Base-by-base conservation (phyloP, 2,329 filamentous ascomycete species). In the Fusarium continuum region DNA sequence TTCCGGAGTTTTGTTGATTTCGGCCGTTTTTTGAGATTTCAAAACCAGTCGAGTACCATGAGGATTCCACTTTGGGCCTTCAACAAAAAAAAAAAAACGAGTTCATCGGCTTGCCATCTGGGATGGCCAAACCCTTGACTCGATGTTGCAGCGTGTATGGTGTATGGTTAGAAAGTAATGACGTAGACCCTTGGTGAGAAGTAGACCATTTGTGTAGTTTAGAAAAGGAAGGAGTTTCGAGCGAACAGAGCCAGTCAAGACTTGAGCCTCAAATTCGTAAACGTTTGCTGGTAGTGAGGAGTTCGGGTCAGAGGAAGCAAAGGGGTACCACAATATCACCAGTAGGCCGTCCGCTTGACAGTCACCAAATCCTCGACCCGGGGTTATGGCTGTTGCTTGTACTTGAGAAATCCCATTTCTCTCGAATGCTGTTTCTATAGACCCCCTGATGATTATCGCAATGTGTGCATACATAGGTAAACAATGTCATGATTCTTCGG, bases 71-170 rank as follows among this genome's bases (percentile, higher is more conserved):
- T 55, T 58, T 7, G 45, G 51, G 19, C 55, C 6, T 3, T 67
- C 43, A 41, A 55, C 55, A 57, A 77, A 83, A 68, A 83, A 83
- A 55, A 55, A 57, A 77, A 83, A 68, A 83, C 82, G 14, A 80
- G 69, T 51, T 83, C 80, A 58, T 83, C 81, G 0, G 79, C 79
- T 55, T 83, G 81, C 81, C 81, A 83, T 40, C 81, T 71, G 1
- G 78, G 77, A 9, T 61, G 70, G 59, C 83, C 77, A 64, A 76
- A 83, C 22, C 82, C 79, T 26, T 63, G 38, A 0, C 78, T 80
- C 1, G 78, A 73, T 35, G 69, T 77, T 0, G 79, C 79, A 43
- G 80, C 80, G 39, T 81, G 79, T 48, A 83, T 75, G 0, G 80
- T 83, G 11, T 48, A 83, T 75, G 0, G 80, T 83, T 10, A 83